Evolutionary conservation across 2,329 filamentous ascomycete species (phyloP).

Genomic region (Diplodia sapinea): DNA sequence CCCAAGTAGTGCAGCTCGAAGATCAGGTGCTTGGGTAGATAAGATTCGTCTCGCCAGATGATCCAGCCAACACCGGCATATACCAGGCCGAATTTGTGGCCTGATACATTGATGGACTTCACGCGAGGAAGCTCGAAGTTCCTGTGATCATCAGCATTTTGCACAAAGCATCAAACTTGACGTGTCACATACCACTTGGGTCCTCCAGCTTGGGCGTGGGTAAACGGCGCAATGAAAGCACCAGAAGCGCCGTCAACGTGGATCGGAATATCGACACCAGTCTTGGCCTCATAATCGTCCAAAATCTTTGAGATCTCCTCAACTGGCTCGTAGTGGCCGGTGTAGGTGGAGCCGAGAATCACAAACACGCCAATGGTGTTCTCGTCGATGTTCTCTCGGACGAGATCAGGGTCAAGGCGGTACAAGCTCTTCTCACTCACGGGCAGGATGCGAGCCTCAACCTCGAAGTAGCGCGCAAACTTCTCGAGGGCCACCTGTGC

Average conservation of each 20-base stretch:
- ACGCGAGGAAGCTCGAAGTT: conserved; percentile 67
- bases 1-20: conserved; percentile 76
- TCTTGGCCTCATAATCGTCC: conserved; percentile 66
- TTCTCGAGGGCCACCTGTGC: conserved; percentile 76
- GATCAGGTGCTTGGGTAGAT: conserved; percentile 69
- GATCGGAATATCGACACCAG: conserved; percentile 70
- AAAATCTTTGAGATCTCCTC: conserved; percentile 70
- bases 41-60: conserved; percentile 69
- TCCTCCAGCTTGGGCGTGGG: conserved; percentile 60
- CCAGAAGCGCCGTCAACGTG: conserved; percentile 67
- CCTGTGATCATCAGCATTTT: conserved; percentile 40
- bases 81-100: conserved; percentile 68
- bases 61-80: conserved; percentile 74
- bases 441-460: conserved; percentile 69
- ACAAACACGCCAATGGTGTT: conserved; percentile 80
- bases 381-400: conserved; percentile 72
- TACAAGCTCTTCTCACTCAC: conserved; percentile 66
- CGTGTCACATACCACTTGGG: conserved; percentile 59
- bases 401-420: conserved; percentile 67
- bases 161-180: neutral
- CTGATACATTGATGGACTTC: conserved; percentile 70
- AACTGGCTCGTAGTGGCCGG: conserved; percentile 74
- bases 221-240: conserved; percentile 68
- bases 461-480: conserved; percentile 75
- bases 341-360: conserved; percentile 75